Evolutionary conservation across 1,284 basidiomycete genomes (phyloP).

Genomic region (Cyathus olla): DNA sequence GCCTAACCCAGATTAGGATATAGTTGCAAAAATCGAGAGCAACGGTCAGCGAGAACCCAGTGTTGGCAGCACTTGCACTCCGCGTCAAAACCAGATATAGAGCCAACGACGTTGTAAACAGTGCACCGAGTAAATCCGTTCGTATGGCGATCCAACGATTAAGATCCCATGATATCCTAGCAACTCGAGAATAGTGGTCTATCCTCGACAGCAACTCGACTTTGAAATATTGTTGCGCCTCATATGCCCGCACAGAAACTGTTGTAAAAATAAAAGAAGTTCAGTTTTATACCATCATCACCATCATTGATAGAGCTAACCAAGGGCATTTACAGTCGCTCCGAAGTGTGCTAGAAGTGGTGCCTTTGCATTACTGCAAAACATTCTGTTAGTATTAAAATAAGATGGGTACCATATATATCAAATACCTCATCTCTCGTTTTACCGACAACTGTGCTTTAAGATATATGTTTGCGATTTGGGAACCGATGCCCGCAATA

Average conservation of each 20-base stretch:
- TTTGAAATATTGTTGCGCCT: conserved; percentile 48
- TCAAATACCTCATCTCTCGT: conserved; percentile 64
- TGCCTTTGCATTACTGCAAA: conserved; percentile 59
- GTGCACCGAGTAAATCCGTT: conserved; percentile 50
- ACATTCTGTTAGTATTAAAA: background rate
- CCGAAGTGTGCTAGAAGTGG: conserved; percentile 71
- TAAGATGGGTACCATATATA: conserved; percentile 60
- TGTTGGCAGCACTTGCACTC: conserved; percentile 47
- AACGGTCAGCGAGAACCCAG: conserved; percentile 53
- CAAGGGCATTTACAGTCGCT: conserved; percentile 63
- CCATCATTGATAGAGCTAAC: conserved; percentile 12
- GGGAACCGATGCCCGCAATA: conserved; percentile 45
- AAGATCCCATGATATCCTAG: conserved; percentile 53
- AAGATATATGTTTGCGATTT: conserved; percentile 58
- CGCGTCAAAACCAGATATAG: conserved; percentile 50
- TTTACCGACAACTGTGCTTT: conserved; percentile 81
- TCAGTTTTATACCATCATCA: conserved; percentile 29
- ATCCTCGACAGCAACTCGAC: conserved; percentile 48
- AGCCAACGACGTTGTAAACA: conserved; percentile 53
- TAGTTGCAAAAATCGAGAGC: conserved; percentile 49
- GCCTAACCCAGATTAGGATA: conserved; percentile 50
- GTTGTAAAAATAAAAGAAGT: background rate
- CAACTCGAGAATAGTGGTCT: conserved; percentile 50
- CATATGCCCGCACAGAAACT: conserved; percentile 58
- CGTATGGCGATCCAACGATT: conserved; percentile 58